A percentile compares a stretch with the other conserved stretches of the same genome.
Conservation (phyloP, 1,284 basidiomycete species). For the Thecaphora thlaspeos region DNA sequence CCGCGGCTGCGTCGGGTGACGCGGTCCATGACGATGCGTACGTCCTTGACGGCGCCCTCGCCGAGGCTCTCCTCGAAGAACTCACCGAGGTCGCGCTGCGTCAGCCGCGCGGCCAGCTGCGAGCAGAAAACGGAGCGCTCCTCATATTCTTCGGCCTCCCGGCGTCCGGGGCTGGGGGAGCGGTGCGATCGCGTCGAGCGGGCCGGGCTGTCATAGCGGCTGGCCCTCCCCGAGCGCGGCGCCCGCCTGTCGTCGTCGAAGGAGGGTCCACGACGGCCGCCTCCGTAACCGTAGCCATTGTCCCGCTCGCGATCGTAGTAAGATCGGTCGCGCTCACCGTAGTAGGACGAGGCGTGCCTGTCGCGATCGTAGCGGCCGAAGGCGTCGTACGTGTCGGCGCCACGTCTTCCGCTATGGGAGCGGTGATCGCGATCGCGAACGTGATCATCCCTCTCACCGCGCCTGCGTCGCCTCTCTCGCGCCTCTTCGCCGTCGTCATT, state of each 20-base stretch:
- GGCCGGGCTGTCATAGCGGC: conserved; percentile 22
- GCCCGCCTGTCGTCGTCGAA: conserved; percentile 11
- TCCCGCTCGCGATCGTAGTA: background rate
- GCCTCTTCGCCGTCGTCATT: conserved; percentile 59
- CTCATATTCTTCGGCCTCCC: conserved; percentile 67
- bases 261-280: conserved; percentile 9
- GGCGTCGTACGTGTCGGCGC: conserved; percentile 1
- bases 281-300: conserved; percentile 10
- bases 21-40: conserved; percentile 89
- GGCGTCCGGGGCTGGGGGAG: conserved; percentile 60
- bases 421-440: conserved; percentile 7
- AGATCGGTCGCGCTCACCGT: conserved; percentile 16
- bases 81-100: conserved; percentile 90
- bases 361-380: conserved; percentile 20
- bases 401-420: background rate
- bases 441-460: conserved; percentile 24
- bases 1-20: conserved; percentile 89
- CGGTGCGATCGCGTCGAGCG: conserved; percentile 24
- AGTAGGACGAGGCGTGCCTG: conserved; percentile 22
- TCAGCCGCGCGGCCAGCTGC: conserved; percentile 91
- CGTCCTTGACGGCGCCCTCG: conserved; percentile 82
- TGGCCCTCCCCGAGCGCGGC: conserved; percentile 12
- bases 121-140: conserved; percentile 96
- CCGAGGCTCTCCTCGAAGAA: conserved; percentile 98
- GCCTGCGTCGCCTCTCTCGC: conserved; percentile 41